Evolutionary conservation across 2,329 filamentous ascomycete species (phyloP).

Genomic region (Phoma sp.): DNA sequence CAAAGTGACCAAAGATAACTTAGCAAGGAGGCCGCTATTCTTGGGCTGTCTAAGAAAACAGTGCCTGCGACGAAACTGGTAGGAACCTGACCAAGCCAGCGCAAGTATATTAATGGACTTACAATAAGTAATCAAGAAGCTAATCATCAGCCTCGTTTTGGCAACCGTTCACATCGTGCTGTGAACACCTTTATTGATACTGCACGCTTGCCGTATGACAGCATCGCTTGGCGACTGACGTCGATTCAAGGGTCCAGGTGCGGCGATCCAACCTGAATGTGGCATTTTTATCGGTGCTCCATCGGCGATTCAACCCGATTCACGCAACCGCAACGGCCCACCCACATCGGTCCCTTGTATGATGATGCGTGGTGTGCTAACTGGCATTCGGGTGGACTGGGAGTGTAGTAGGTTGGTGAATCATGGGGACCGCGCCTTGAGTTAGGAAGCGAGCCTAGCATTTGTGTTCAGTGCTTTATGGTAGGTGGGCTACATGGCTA

Average conservation of each 20-base stretch:
- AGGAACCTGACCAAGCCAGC: not conserved
- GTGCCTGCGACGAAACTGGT: not conserved
- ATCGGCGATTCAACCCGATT: conserved; percentile 27
- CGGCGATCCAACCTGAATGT: conserved; percentile 13
- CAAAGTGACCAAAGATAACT: too few species aligned
- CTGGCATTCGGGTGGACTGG: not conserved
- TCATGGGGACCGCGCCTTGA: not conserved
- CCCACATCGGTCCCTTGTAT: not conserved
- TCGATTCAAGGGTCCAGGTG: conserved; percentile 28
- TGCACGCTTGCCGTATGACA: conserved; percentile 25
- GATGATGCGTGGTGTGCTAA: conserved; percentile 4
- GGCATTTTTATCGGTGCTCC: conserved; percentile 17
- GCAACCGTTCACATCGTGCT: conserved; percentile 3
- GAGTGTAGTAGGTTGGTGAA: not conserved
- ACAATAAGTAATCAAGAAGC: not conserved
- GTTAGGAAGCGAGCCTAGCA: not conserved
- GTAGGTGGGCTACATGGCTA: not conserved
- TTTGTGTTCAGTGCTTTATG: not conserved
- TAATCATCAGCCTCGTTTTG: conserved; percentile 2
- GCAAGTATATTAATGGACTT: not conserved
- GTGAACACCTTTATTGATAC: conserved; percentile 19
- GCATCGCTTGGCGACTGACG: conserved; percentile 39
- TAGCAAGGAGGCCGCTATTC: too few species aligned
- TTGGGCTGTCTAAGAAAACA: not conserved
- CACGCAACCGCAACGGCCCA: conserved; percentile 1